A percentile compares a stretch with the other conserved stretches of the same genome.
phyloP scores from a whole-genome alignment of 2,329 filamentous ascomycete genomes.

The Chaetomium sp. region DNA sequence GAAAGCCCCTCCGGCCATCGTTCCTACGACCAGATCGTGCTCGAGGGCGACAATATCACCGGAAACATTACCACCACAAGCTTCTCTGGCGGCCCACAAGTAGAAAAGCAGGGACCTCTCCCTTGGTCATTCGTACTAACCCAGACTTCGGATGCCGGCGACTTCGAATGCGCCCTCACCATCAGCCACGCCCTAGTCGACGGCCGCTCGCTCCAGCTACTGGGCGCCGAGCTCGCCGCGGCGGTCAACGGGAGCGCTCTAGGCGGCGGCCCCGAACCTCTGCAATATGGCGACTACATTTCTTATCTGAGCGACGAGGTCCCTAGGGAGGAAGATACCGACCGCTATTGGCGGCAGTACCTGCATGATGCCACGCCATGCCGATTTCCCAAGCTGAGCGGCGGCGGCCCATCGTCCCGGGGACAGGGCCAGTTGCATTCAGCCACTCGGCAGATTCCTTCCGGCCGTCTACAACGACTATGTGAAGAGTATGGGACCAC shows the following conservation, averaged over 20 bases:
- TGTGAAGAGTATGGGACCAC: constrained; percentile 3
- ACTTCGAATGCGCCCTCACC: constrained; percentile 5
- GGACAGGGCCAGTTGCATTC: constrained; percentile 2
- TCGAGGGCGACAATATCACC: constrained; percentile 1
- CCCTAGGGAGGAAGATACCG: constrained; percentile 3
- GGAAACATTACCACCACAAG: constrained; percentile 3
- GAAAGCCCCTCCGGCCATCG: neutral
- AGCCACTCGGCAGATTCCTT: constrained; percentile 2
- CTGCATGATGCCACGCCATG: constrained; percentile 1
- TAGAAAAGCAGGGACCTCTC: constrained; percentile 4
- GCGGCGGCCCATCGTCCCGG: constrained; percentile 5
- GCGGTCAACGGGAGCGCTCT: neutral
- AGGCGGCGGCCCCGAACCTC: neutral
- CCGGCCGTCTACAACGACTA: constrained; percentile 3
- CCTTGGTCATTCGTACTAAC: constrained; percentile 1
- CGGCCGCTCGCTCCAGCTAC: neutral
- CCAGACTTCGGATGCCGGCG: constrained; percentile 3
- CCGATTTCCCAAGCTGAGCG: constrained; percentile 6
- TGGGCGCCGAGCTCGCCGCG: constrained; percentile 1
- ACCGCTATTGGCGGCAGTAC: constrained; percentile 2
- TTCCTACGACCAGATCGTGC: constrained; percentile 6
- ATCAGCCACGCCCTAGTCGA: constrained; percentile 6
- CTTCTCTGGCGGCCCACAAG: neutral
- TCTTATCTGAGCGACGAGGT: neutral
- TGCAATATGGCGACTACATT: constrained; percentile 4